Conservation (phyloP, 1,284 basidiomycete genomes). For the Fomitopsis pinicola region DNA sequence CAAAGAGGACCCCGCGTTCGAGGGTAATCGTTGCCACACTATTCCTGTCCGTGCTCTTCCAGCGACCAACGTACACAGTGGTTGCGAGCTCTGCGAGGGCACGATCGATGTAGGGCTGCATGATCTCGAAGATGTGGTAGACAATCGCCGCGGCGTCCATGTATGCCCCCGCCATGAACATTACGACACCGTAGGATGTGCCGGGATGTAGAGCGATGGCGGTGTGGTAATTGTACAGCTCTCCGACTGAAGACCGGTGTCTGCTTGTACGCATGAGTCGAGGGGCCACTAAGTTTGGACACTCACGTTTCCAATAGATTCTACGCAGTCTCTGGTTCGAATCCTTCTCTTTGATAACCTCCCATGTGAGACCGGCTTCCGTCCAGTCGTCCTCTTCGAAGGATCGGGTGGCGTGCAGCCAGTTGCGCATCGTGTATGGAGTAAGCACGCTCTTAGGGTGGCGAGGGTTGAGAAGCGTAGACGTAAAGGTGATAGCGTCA, state of each 20-base stretch:
- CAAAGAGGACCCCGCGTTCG: conserved; percentile 30
- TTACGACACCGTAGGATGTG: conserved; percentile 42
- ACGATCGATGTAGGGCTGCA: conserved; percentile 38
- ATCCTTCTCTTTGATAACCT: conserved; percentile 35
- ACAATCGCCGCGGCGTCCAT: conserved; percentile 33
- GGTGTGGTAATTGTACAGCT: conserved; percentile 39
- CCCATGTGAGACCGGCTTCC: conserved; percentile 45
- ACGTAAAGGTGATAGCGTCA: conserved; percentile 38
- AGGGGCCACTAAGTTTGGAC: neutral
- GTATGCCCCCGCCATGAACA: conserved; percentile 40
- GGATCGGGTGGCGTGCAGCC: conserved; percentile 37
- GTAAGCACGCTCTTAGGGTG: conserved; percentile 33
- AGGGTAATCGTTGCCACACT: conserved; percentile 19
- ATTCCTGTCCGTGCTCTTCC: conserved; percentile 21
- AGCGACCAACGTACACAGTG: conserved; percentile 32
- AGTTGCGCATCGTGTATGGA: conserved; percentile 33
- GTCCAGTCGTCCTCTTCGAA: conserved; percentile 34
- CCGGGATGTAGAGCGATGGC: conserved; percentile 41
- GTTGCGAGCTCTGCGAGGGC: conserved; percentile 27
- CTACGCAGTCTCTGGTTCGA: conserved; percentile 33
- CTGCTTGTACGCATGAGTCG: neutral
- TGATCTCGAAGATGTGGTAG: conserved; percentile 32
- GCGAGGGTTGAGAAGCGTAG: conserved; percentile 38
- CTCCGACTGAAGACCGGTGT: conserved; percentile 32
- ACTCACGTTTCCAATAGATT: conserved; percentile 31